Base-by-base conservation (phyloP, 2,329 filamentous ascomycete species). In the Clarireedia hainanense region DNA sequence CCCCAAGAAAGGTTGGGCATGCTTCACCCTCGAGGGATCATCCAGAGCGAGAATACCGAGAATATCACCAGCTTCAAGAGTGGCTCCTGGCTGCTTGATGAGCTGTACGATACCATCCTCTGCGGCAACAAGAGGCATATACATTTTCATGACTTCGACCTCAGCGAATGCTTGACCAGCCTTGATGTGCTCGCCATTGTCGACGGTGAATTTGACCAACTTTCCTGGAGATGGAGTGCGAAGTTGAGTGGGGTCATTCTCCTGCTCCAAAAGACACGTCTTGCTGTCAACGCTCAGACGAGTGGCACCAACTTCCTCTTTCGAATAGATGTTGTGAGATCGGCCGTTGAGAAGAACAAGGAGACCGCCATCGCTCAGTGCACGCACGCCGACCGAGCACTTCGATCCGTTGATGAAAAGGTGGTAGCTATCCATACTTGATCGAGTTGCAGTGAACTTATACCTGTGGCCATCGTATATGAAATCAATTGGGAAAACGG, bases 111-210 rank as follows among this genome's bases (percentile, higher is more conserved):
- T 81, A 77, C 94, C 94, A 66, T 96, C 94, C 72, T 99, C 94
- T 70, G 91, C 87, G 2, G 94, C 89, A 59, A 99, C 81, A 55
- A 99, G 80, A 68, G 94, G 94, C 94, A 99, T 99, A 81, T 97
- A 97, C 94, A 99, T 99, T 81, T 99, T 99, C 94, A 99, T 99
- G 74, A 99, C 94, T 75, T 99, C 94, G 42, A 99, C 92, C 73
- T 99, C 94, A 55, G 94, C 94, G 69, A 91, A 99, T 36, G 92
- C 79, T 73, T 97, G 89, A 56, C 92, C 92, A 65, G 95, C 90
- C 72, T 84, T 86, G 73, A 99, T 84, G 71, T 99, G 94, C 64
- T 91, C 81, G 59, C 94, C 94, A 68, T 95, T 97, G 72, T 96
- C 94, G 2, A 99, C 89, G 1, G 90, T 88, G 74, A 94, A 99